Base-by-base conservation (phyloP, 2,329 filamentous ascomycete genomes). In the Neonectria neomacrospora region DNA sequence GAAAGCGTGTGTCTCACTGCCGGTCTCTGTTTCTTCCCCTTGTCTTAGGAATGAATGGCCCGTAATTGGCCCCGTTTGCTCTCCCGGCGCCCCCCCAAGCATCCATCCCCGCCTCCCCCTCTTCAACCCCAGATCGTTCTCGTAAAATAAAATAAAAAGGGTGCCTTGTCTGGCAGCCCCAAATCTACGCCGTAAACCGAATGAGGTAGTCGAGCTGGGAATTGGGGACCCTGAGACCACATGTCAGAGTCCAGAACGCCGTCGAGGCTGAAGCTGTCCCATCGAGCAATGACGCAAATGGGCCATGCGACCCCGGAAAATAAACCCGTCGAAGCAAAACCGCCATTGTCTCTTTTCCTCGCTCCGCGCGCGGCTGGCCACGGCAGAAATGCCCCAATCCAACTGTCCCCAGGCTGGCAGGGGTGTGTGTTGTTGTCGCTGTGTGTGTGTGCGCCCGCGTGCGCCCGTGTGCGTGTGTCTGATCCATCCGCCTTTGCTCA, bases 121-220 rank as follows among this genome's bases (percentile, higher is more conserved):
- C 63, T 63, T 61, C 44, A 61, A 57, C 65, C 61, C 61, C 67
- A 68, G 68, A 70, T 67, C 64, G 61, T 69, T 50, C 51, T 71
- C 37, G 56, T 39, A 20, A 23, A n/a, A n/a, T n/a, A n/a, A 23
- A 12, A 48, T 5, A 34, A n/a, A 37, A n/a, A n/a, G 11, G 37
- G 51, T 54, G 41, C 56, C 63, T 58, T 41, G 37, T 39, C 37
- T 58, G 47, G 66, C 54, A 53, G 54, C 58, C 63, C 54, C 51
- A 44, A 62, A 51, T 54, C 53, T 60, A 59, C 60, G 51, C 58
- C 67, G 50, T 50, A 68, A 62, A 64, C 70, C 55, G 44, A 54
- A 67, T 60, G 39, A 54, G 63, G 61, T 59, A 66, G 59, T 55
- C 53, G 56, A 30, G 37, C 52, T 55, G 37, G 44, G 28, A 50